phyloP scores from a whole-genome alignment of 768 basidiomycete genomes.

The Tulasnella sp. region DNA sequence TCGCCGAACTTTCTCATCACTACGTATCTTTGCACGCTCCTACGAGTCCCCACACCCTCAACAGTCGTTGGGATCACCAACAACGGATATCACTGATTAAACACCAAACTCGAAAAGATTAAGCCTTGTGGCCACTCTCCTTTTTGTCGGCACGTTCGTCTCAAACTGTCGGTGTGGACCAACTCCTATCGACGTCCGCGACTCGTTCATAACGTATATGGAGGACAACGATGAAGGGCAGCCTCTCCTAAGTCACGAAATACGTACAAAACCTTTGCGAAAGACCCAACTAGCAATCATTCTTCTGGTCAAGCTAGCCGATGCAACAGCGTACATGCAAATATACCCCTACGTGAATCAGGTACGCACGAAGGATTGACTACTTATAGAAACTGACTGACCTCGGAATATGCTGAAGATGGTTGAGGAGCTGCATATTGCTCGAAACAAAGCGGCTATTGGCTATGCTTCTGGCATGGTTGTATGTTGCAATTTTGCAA shows the following conservation, averaged over 20 bases:
- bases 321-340: neutral
- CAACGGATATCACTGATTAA: too few relatives aligned
- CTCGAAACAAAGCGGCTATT: slow-evolving; percentile 8
- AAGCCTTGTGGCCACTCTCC: neutral
- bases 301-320: neutral
- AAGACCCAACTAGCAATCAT: neutral
- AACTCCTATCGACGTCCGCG: neutral
- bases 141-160: neutral
- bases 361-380: neutral
- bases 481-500: neutral
- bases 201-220: neutral
- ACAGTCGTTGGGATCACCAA: too few relatives aligned
- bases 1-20: too few relatives aligned
- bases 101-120: neutral
- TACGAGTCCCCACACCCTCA: too few relatives aligned
- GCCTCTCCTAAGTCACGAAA: neutral
- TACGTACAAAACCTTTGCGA: neutral
- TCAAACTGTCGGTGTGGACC: neutral
- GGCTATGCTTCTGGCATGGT: slow-evolving; percentile 19
- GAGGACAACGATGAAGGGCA: neutral
- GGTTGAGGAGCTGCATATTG: slow-evolving; percentile 17
- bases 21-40: too few relatives aligned
- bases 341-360: neutral
- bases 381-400: neutral
- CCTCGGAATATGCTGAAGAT: slow-evolving; percentile 6